Conservation (phyloP, 108 stramenopile genomes). For the Cyclotella baltica region DNA sequence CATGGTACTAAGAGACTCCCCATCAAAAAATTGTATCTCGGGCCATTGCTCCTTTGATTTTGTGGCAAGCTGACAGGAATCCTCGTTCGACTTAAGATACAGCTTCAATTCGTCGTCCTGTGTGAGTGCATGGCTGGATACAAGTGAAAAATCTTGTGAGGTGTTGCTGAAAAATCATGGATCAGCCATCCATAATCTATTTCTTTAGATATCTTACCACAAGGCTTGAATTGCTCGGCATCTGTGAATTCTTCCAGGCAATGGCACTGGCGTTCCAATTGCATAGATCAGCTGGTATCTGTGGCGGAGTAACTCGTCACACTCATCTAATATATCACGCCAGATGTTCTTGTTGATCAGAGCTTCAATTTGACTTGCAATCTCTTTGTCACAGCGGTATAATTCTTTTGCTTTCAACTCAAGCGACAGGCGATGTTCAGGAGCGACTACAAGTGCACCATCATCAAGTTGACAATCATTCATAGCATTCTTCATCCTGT, state of each 20-base stretch:
- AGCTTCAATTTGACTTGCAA: slow-evolving; percentile 2
- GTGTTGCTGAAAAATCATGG: neutral
- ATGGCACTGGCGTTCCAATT: slow-evolving; percentile 32
- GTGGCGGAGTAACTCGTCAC: slow-evolving; percentile 64
- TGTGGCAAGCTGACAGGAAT: neutral
- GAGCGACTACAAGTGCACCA: slow-evolving; percentile 56
- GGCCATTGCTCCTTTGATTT: slow-evolving; percentile 20
- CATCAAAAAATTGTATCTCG: slow-evolving; percentile 32
- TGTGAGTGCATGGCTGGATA: neutral
- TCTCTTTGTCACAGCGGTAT: slow-evolving; percentile 1
- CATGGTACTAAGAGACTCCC: slow-evolving; percentile 14
- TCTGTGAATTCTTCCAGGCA: slow-evolving; percentile 43
- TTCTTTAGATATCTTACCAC: too few species aligned
- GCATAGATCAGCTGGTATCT: slow-evolving; percentile 63
- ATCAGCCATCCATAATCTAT: too few species aligned
- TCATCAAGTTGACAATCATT: slow-evolving; percentile 45
- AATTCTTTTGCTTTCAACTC: slow-evolving; percentile 62
- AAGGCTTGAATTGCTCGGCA: slow-evolving; percentile 40
- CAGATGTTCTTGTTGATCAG: slow-evolving; percentile 28
- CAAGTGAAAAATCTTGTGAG: too few species aligned
- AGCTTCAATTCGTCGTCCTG: neutral
- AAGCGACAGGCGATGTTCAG: slow-evolving; percentile 63
- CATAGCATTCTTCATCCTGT: slow-evolving; percentile 30
- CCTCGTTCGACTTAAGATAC: neutral
- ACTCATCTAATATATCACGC: slow-evolving; percentile 65